phyloP scores from a whole-genome alignment of 306 rosid genomes.

The Ceratonia siliqua region DNA sequence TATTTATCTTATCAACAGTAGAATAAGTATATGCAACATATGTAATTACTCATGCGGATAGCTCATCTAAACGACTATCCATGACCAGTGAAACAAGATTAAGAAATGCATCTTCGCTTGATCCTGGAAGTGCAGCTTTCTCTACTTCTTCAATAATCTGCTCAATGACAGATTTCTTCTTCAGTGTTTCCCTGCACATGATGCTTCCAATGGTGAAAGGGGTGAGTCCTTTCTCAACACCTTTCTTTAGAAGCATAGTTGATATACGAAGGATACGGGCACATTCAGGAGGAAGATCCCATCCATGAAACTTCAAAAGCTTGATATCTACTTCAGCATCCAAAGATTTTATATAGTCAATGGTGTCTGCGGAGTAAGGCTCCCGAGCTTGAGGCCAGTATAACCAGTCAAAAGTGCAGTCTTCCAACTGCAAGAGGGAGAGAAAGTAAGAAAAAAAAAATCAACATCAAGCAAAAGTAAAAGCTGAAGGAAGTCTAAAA shows the following conservation, averaged over 20 bases:
- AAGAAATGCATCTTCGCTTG: slow-evolving; percentile 54
- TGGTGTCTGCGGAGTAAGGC: slow-evolving; percentile 55
- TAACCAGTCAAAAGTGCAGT: slow-evolving; percentile 79
- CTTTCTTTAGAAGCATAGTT: slow-evolving; percentile 73
- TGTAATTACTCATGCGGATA: slow-evolving; percentile 34
- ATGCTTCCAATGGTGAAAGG: slow-evolving; percentile 66
- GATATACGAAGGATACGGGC: slow-evolving; percentile 52
- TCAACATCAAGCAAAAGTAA: slow-evolving; percentile 15
- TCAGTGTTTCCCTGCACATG: slow-evolving; percentile 63
- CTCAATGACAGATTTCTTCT: slow-evolving; percentile 58
- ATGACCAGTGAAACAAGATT: slow-evolving; percentile 51
- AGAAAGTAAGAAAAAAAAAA: background rate
- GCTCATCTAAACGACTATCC: slow-evolving; percentile 49
- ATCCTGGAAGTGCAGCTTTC: slow-evolving; percentile 51
- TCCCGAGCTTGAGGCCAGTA: slow-evolving; percentile 74
- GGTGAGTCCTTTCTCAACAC: slow-evolving; percentile 60
- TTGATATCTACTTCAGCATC: slow-evolving; percentile 61
- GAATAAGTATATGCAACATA: background rate
- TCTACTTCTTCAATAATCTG: slow-evolving; percentile 54
- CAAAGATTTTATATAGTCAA: slow-evolving; percentile 58
- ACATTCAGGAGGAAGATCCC: slow-evolving; percentile 57
- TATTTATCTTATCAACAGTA: slow-evolving; percentile 18
- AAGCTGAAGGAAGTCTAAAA: background rate
- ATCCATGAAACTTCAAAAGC: slow-evolving; percentile 65
- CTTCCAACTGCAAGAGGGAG: slow-evolving; percentile 57